A percentile compares a stretch with the other conserved stretches of the same genome.
phyloP scores from a whole-genome alignment of 129 eudicot genomes.

The Glebionis coronaria region DNA sequence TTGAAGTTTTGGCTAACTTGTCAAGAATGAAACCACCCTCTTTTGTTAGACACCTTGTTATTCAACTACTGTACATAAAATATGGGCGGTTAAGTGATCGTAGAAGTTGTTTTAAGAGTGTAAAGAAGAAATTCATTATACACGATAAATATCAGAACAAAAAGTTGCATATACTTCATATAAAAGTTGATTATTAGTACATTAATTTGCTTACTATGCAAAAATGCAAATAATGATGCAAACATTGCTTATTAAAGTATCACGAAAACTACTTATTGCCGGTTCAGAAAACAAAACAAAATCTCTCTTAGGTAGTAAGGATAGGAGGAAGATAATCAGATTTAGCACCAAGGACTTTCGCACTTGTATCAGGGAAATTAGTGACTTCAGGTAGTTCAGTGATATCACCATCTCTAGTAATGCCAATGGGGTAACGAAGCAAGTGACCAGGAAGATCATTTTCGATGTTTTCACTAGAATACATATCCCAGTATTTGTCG shows the following conservation, averaged over 20 bases:
- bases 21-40: too few species aligned
- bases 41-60: too few species aligned
- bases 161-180: constrained; percentile 1
- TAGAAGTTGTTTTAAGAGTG: too few species aligned
- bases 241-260: constrained; percentile 25
- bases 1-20: too few species aligned
- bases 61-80: too few species aligned
- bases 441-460: constrained; percentile 75
- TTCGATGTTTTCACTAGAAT: constrained; percentile 51
- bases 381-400: constrained; percentile 56
- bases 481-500: constrained; percentile 71
- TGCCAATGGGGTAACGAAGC: constrained; percentile 64
- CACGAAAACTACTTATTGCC: neutral
- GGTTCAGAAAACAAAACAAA: neutral
- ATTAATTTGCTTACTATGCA: constrained; percentile 7
- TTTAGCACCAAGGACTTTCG: constrained; percentile 63
- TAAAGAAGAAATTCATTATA: neutral
- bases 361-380: constrained; percentile 75
- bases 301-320: constrained; percentile 49
- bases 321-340: constrained; percentile 72
- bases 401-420: constrained; percentile 49
- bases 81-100: too few species aligned
- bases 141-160: neutral
- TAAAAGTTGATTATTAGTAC: constrained; percentile 7
- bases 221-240: constrained; percentile 9